Evolutionary conservation across 192 early-diverging fungal species (phyloP), one percentile per base, ranked within the genome.

Genomic region (Gaertneriomyces sp.): DNA sequence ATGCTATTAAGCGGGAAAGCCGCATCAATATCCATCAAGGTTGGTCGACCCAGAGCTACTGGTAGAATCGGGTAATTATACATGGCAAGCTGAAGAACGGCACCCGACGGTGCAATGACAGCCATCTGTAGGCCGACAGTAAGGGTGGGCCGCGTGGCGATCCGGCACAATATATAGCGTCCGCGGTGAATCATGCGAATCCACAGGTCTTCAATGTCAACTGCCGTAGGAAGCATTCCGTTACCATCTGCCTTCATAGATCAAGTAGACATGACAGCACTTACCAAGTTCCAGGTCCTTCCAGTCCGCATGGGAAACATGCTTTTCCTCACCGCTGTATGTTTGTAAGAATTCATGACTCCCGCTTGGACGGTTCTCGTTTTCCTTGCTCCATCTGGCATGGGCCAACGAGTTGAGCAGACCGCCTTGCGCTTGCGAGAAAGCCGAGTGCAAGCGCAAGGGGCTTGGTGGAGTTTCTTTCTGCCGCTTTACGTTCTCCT

Each of bases 111-210:
- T 12, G 47, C 11, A n/a, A 49, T 17, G 17, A 49, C 17, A 17
- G 47, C 47, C 47, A 49, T 49, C 12, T 12, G 11, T n/a, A 49
- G 11, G 47, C 47, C 47, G 12, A 49, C 47, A 12, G 47, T 49
- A n/a, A 12, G 11, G 47, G 17, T 17, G 11, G 47, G 47, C 11
- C 12, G 47, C 17, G 47, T 49, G 17, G 47, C 47, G 3, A 49
- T 49, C 47, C 47, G 47, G 17, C 47, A 49, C 47, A 49, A 49
- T n/a, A 49, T 49, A 17, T 49, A 49, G 12, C 47, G 47, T 49
- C 47, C 47, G 2, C 47, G 11, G 47, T 49, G 47, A 12, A 12
- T 49, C 17, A n/a, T 49, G 47, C 47, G 47, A 12, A 49, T 17
- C 11, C 12, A n/a, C 11, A 49, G 47, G 47, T 49, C 47, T 12